Percentiles rank a stretch among this genome's conserved stretches.
Conservation (phyloP, 495 filamentous ascomycete species). For the Aspergillus sparsus region DNA sequence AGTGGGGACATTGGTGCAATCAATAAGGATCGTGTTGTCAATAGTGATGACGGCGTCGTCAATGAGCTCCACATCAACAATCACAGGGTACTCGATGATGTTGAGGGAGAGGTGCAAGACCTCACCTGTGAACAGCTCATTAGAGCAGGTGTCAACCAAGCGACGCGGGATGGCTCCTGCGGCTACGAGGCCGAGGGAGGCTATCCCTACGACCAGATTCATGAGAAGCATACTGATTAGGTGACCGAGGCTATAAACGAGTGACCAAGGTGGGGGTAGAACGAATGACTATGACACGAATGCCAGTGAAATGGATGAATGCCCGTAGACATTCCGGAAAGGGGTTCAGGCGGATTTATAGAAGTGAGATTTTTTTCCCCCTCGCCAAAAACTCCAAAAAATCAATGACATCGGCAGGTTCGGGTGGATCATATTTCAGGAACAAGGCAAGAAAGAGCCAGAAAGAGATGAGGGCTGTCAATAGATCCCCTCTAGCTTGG, state of each 20-base stretch:
- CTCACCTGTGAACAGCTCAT: constrained; percentile 21
- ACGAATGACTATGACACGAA: too few species aligned
- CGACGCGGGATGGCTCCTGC: constrained; percentile 17
- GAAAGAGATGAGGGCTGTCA: too few species aligned
- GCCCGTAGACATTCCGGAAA: too few species aligned
- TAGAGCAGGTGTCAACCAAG: constrained; percentile 18
- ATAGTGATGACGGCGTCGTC: constrained; percentile 22
- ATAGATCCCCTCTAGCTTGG: too few species aligned
- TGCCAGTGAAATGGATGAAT: too few species aligned
- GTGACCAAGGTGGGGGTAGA: background rate
- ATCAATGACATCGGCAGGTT: too few species aligned
- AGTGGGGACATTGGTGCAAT: constrained; percentile 23
- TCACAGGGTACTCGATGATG: constrained; percentile 23
- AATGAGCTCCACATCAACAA: constrained; percentile 22
- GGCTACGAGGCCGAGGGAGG: constrained; percentile 19
- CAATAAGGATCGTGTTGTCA: constrained; percentile 25
- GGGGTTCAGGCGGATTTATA: too few species aligned
- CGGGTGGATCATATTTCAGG: too few species aligned
- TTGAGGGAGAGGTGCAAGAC: constrained; percentile 23
- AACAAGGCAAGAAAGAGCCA: too few species aligned
- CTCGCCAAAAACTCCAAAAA: too few species aligned
- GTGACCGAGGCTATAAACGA: background rate
- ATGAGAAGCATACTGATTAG: constrained; percentile 12
- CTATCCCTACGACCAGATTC: constrained; percentile 10
- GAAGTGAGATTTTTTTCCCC: too few species aligned